Evolutionary conservation across 768 basidiomycete genomes (phyloP).

Genomic region (Xerocomellus amylosporus): DNA sequence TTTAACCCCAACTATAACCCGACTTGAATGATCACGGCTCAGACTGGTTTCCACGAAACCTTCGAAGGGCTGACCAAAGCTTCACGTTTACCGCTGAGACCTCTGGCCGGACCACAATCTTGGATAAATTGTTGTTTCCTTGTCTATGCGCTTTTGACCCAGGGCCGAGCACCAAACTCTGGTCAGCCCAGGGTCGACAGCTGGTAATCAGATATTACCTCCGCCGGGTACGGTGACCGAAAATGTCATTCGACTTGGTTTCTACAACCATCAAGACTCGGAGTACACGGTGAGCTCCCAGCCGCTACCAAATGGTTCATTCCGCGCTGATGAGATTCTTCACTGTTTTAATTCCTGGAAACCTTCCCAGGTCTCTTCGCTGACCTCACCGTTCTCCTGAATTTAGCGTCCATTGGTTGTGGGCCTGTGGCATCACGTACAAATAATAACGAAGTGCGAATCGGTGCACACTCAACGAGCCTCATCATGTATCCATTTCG

Average conservation of each 20-base stretch:
- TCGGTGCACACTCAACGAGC: neutral
- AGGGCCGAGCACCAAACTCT: neutral
- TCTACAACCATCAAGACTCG: neutral
- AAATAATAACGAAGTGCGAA: constrained; percentile 18
- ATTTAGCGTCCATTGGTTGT: constrained; percentile 18
- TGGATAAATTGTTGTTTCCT: constrained; percentile 16
- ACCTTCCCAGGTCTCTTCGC: constrained; percentile 1
- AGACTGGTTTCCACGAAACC: neutral
- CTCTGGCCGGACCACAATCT: neutral
- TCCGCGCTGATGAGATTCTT: neutral
- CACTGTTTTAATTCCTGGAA: constrained; percentile 1
- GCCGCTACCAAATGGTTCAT: neutral
- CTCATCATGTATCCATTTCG: constrained; percentile 12
- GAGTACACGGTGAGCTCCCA: neutral
- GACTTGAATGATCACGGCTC: too few relatives aligned
- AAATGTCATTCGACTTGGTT: neutral
- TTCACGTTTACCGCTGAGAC: neutral
- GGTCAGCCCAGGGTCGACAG: constrained; percentile 1
- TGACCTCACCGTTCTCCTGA: constrained; percentile 28
- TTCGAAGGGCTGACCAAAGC: neutral
- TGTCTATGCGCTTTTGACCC: constrained; percentile 2
- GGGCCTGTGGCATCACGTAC: constrained; percentile 32
- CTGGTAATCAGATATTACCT: neutral
- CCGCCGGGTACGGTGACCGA: neutral
- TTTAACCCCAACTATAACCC: neutral